Evolutionary conservation across 2,329 filamentous ascomycete genomes (phyloP).

Genomic region (Nigrospora oryzae): DNA sequence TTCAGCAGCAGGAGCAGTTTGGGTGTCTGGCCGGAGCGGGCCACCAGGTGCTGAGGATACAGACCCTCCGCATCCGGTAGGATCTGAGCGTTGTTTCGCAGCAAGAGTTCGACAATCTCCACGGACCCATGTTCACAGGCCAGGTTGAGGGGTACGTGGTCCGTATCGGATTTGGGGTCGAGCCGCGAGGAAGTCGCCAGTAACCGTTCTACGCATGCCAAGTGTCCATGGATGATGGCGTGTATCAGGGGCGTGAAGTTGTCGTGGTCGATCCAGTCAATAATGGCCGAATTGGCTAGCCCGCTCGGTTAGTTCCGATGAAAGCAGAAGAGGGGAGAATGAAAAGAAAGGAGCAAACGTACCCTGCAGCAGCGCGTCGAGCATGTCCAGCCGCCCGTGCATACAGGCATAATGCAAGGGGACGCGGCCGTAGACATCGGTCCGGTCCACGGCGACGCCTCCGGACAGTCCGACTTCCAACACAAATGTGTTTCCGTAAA

Average conservation of each 20-base stretch:
- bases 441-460: slow-evolving; percentile 68
- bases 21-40: slow-evolving; percentile 76
- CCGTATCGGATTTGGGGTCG: slow-evolving; percentile 75
- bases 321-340: no score
- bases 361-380: slow-evolving; percentile 64
- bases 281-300: slow-evolving; percentile 59
- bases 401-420: slow-evolving; percentile 95
- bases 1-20: slow-evolving; percentile 73
- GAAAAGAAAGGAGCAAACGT: slow-evolving; percentile 10
- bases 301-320: no score
- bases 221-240: slow-evolving; percentile 80
- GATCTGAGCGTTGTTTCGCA: slow-evolving; percentile 72
- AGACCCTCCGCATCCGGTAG: slow-evolving; percentile 93
- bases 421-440: slow-evolving; percentile 89
- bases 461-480: slow-evolving; percentile 66
- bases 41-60: slow-evolving; percentile 94
- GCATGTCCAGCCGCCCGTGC: slow-evolving; percentile 81
- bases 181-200: slow-evolving; percentile 74
- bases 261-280: slow-evolving; percentile 87
- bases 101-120: slow-evolving; percentile 73
- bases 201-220: slow-evolving; percentile 71
- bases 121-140: slow-evolving; percentile 90
- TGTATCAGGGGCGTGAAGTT: slow-evolving; percentile 96
- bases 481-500: slow-evolving; percentile 78
- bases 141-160: slow-evolving; percentile 89